Evolutionary conservation across 2,329 filamentous ascomycete genomes (phyloP).

Genomic region (Neonectria magnoliae): DNA sequence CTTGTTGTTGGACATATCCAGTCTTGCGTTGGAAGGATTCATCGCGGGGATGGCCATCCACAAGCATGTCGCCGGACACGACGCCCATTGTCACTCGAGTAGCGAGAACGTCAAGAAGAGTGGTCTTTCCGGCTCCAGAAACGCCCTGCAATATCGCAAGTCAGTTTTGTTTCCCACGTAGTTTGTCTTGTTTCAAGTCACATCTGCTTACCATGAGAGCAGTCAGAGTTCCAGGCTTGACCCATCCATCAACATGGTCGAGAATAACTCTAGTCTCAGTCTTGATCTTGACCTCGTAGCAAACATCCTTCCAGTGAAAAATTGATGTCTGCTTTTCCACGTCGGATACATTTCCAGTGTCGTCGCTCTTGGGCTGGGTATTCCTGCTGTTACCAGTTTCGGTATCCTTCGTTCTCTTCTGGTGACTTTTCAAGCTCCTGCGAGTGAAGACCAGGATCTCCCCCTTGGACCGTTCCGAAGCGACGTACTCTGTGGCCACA

Average conservation of each 20-base stretch:
- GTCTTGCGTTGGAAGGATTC: slow-evolving; percentile 86
- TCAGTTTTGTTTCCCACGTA: not conserved
- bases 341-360: not conserved
- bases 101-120: slow-evolving; percentile 82
- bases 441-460: slow-evolving; percentile 35
- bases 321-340: slow-evolving; percentile 46
- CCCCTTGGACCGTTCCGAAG: slow-evolving; percentile 36
- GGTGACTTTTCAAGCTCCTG: slow-evolving; percentile 9
- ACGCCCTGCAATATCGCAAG: slow-evolving; percentile 53
- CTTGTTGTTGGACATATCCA: slow-evolving; percentile 90
- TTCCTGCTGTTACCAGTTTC: slow-evolving; percentile 8
- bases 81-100: slow-evolving; percentile 86
- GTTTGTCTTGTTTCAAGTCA: not conserved
- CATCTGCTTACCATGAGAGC: slow-evolving; percentile 68
- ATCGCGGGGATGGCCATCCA: slow-evolving; percentile 71
- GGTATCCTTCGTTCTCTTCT: not conserved
- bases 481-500: slow-evolving; percentile 30
- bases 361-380: not conserved
- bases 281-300: slow-evolving; percentile 75
- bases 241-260: slow-evolving; percentile 76
- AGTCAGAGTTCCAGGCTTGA: slow-evolving; percentile 76
- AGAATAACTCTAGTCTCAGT: slow-evolving; percentile 72
- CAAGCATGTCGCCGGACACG: slow-evolving; percentile 81
- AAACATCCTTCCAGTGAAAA: slow-evolving; percentile 76
- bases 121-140: slow-evolving; percentile 88